A percentile compares a stretch with the other conserved stretches of the same genome.
Evolutionary conservation across 1,284 basidiomycete genomes (phyloP).

Genomic region (Apiotrichum porosum): DNA sequence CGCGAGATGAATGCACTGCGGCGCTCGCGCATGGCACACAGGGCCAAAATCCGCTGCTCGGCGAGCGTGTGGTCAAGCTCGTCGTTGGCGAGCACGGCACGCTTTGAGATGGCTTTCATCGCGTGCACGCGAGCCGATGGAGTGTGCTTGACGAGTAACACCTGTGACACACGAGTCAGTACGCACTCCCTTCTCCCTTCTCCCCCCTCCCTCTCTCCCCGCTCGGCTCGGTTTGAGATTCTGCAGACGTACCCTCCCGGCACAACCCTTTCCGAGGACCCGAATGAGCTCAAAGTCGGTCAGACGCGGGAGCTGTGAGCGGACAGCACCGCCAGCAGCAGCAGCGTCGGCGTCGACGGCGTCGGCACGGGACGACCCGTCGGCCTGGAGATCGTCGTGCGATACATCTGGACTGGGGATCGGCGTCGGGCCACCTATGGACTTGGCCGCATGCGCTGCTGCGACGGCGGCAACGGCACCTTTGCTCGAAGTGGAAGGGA

Average conservation of each 20-base stretch:
- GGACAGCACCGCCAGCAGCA: too few species aligned
- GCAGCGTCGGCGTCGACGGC: too few species aligned
- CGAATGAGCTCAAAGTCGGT: slow-evolving; percentile 95
- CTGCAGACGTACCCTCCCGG: too few species aligned
- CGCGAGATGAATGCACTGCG: slow-evolving; percentile 88
- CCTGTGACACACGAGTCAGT: too few species aligned
- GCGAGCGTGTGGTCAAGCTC: slow-evolving; percentile 92
- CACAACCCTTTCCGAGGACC: slow-evolving; percentile 92
- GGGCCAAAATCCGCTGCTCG: slow-evolving; percentile 85
- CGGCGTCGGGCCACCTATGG: not conserved
- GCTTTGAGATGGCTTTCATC: slow-evolving; percentile 93
- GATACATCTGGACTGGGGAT: slow-evolving; percentile 10
- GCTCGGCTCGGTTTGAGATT: too few species aligned
- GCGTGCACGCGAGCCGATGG: slow-evolving; percentile 69
- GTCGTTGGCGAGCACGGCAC: slow-evolving; percentile 89
- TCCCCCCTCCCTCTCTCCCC: too few species aligned
- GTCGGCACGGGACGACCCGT: too few species aligned
- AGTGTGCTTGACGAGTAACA: slow-evolving; percentile 74
- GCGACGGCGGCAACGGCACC: too few species aligned
- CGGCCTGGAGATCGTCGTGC: slow-evolving; percentile 5
- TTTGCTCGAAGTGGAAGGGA: not conserved
- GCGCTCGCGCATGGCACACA: slow-evolving; percentile 63
- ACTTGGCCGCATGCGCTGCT: not conserved
- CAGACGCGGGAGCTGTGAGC: slow-evolving; percentile 62
- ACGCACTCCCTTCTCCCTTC: too few species aligned